Base-by-base conservation (phyloP, 202 grass and related monocot genomes). In the Saccharum hybrid region DNA sequence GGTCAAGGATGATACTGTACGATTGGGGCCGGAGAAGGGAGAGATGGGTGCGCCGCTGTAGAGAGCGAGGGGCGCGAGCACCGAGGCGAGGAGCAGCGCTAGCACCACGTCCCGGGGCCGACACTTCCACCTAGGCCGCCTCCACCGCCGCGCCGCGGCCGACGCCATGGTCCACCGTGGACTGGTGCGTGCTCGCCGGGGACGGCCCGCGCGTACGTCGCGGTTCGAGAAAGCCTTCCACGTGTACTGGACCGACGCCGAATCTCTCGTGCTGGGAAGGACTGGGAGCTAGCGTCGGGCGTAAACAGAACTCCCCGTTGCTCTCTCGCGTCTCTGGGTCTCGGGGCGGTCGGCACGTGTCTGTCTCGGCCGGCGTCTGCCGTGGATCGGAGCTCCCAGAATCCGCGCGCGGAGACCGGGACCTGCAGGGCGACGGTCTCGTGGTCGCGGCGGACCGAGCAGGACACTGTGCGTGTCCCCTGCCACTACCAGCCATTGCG, bases 21-120 rank as follows among this genome's bases (percentile, higher is more conserved):
- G 54, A 63, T 61, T 46, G 61, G 82, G 81, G 49, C 42, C 59
- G 74, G 79, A 81, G 77, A 89, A 85, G 38, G 31, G 54, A 54
- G 42, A 11, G 40, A 10, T 46, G 77, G 72, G 49, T 2, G 78
- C 76, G 80, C 86, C 88, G 80, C 34, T 83, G 78, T 81, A 93
- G 77, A 93, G 84, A 56, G 81, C 59, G 61, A 97, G 84, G 14
- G 91, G 87, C 39, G 89, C 87, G 31, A 91, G 77, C 62, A 97
- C 71, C 22, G 91, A 90, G 61, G 71, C 71, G 54, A 91, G 22
- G 68, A 97, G 86, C 71, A 93, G 71, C 8, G 85, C 33, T 57
- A 91, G 57, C 56, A 91, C 84, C 21, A 80, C 67, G 49, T 82
- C 74, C 67, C 66, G 84, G 41, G 85, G 26, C 26, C 26, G 26